Evolutionary conservation across 768 basidiomycete species (phyloP).

Genomic region (Amyloporia xantha): DNA sequence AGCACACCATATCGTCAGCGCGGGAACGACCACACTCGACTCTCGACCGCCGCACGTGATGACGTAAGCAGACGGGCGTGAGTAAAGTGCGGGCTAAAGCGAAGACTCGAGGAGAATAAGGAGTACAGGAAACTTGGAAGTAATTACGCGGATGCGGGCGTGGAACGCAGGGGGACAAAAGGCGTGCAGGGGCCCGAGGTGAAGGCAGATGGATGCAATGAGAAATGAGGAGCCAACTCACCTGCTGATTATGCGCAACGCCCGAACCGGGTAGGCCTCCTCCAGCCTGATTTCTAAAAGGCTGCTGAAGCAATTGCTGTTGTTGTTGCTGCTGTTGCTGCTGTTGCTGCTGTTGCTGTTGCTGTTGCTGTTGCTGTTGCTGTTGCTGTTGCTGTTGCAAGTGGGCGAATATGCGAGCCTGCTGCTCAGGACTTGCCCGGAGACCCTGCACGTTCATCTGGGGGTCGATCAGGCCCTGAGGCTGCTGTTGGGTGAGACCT

Average conservation of each 20-base stretch:
- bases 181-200: background rate
- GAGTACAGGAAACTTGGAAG: background rate
- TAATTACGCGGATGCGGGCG: too few species aligned
- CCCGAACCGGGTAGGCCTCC: background rate
- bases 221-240: conserved; percentile 6
- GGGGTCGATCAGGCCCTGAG: conserved; percentile 33
- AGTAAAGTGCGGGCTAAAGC: conserved; percentile 15
- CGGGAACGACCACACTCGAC: background rate
- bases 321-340: conserved; percentile 27
- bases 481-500: conserved; percentile 38
- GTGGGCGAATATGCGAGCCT: conserved; percentile 46
- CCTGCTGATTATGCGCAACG: conserved; percentile 12
- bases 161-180: background rate
- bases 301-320: conserved; percentile 11
- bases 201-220: conserved; percentile 1
- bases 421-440: conserved; percentile 31
- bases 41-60: conserved; percentile 14
- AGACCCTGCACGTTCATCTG: conserved; percentile 17
- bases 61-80: conserved; percentile 25
- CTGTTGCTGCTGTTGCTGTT: conserved; percentile 24
- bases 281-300: conserved; percentile 4
- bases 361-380: conserved; percentile 12
- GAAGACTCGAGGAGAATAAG: conserved; percentile 12
- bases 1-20: conserved; percentile 1
- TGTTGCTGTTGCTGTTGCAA: conserved; percentile 56